A percentile compares a stretch with the other conserved stretches of the same genome.
Conservation (phyloP, 2,329 filamentous ascomycete species). For the Corniculantispora saksenae region DNA sequence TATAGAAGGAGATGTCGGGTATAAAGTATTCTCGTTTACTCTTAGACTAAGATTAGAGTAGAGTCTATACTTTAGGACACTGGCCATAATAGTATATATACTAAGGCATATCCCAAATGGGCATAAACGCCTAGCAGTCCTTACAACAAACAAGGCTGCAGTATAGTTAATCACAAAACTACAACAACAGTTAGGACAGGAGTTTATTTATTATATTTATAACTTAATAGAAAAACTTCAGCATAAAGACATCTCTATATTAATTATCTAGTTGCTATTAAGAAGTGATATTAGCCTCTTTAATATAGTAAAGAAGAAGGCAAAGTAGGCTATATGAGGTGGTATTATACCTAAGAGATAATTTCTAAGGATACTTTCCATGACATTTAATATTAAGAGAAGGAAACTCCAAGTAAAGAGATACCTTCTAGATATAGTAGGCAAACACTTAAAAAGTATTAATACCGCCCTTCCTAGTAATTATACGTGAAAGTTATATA, state of each 20-base stretch:
- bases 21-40: not conserved
- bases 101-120: conserved; percentile 14
- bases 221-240: not conserved
- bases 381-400: not conserved
- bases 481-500: conserved; percentile 24
- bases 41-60: not conserved
- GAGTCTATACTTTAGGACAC: not conserved
- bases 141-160: conserved; percentile 23
- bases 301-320: not conserved
- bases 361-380: not conserved
- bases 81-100: not conserved
- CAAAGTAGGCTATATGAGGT: not conserved
- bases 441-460: conserved; percentile 22
- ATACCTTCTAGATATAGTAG: conserved; percentile 14
- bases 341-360: not conserved
- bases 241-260: not conserved
- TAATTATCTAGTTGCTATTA: not conserved
- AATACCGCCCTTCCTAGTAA: conserved; percentile 22
- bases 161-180: conserved; percentile 21
- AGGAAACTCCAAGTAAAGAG: conserved; percentile 3
- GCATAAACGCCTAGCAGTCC: conserved; percentile 16
- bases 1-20: not conserved
- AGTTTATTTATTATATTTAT: too few relatives aligned
- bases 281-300: not conserved
- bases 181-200: not conserved